These are phyloP conservation scores for Boletus reticuloceps DNA, from an alignment of 768 basidiomycete species.

Conservation along the genomic window DNA sequence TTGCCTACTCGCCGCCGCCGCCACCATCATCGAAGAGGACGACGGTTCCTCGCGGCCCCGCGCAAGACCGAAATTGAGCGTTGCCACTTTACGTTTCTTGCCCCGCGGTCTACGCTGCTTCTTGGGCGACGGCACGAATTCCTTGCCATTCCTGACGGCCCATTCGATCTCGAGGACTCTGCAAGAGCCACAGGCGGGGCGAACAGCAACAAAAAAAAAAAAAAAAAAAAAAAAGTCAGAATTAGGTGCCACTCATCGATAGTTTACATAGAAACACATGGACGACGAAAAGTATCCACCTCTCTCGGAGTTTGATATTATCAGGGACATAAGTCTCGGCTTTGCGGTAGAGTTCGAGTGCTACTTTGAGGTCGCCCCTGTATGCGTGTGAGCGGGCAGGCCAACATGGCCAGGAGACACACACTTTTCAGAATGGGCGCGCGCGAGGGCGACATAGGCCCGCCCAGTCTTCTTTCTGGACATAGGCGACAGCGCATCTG, in stretches of 20 bases:
- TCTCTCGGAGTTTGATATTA: conserved; percentile 81
- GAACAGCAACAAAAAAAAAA: conserved; percentile 16
- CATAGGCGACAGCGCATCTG: conserved; percentile 63
- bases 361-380: conserved; percentile 78
- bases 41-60: conserved; percentile 10
- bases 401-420: conserved; percentile 18
- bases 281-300: conserved; percentile 76
- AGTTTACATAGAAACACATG: conserved; percentile 61
- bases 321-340: conserved; percentile 84
- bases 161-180: conserved; percentile 85
- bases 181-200: neutral
- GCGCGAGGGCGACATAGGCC: conserved; percentile 80
- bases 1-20: neutral
- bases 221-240: conserved; percentile 40
- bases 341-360: conserved; percentile 78
- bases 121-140: conserved; percentile 57
- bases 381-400: neutral
- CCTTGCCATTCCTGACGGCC: conserved; percentile 61
- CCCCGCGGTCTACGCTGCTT: conserved; percentile 36
- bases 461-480: conserved; percentile 81
- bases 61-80: conserved; percentile 9
- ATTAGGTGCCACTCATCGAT: conserved; percentile 34
- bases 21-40: conserved; percentile 9
- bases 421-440: conserved; percentile 79
- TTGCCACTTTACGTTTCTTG: conserved; percentile 31